Base-by-base conservation (phyloP, 2,329 filamentous ascomycete species). In the Nigrograna mackinnonii region DNA sequence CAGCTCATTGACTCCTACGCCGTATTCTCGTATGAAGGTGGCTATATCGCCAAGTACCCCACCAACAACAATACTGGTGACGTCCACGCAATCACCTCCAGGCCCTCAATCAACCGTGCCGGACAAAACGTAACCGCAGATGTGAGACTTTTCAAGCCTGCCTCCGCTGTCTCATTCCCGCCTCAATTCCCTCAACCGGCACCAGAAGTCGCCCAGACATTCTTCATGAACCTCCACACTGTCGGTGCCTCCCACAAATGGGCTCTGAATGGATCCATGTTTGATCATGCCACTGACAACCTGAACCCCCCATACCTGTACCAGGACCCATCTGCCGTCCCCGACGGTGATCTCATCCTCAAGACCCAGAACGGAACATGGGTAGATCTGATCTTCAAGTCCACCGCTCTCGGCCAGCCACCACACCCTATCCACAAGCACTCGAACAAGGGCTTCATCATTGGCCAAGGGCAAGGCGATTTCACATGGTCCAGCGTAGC, bases 361-460 rank as follows among this genome's bases (percentile, higher is more conserved):
- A 42, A 41, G 3, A 66, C 61, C 2, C 53, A 58, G 35, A 67
- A 66, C 37, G 52, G 57, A 26, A 61, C 61, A 1, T 66, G 62
- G 61, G 47, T 68, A 6, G 63, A 68, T 26, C 48, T 67, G 2
- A 48, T 67, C 33, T 52, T 67, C 46, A 34, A 52, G 12, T 52
- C 57, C 5, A 37, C 45, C 1, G 52, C 50, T 5, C 40, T 39
- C 14, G 38, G 43, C 4, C 77, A 81, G 53, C 79, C 76, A 4
- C 69, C 77, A 7, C 83, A 86, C 44, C 78, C 80, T 0, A 79
- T 86, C 37, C 83, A 86, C 72, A 84, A 84, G 68, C 83, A 86
- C 63, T 76, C 77, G 35, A 80, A 77, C 53, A 83, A 82, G 57
- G 80, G 79, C 66, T 84, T 74, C 52, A 64, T 76, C 16, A 72